Evolutionary conservation across 1,139 yeast species (phyloP).

Genomic region (Meyerozyma sp.): DNA sequence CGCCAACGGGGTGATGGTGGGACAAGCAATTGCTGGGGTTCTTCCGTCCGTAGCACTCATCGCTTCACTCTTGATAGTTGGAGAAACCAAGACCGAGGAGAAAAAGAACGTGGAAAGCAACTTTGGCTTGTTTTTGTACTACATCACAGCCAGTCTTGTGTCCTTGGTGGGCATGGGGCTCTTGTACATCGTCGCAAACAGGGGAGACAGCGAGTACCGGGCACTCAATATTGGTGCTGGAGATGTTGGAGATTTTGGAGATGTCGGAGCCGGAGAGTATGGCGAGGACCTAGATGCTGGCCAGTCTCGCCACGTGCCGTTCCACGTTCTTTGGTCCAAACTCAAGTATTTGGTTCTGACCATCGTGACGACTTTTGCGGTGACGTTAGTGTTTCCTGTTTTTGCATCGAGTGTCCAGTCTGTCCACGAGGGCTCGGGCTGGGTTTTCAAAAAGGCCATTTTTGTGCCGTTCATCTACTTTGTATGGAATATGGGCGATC

Average conservation of each 20-base stretch:
- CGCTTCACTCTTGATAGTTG: slow-evolving; percentile 46
- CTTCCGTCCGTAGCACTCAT: slow-evolving; percentile 78
- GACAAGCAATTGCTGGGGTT: slow-evolving; percentile 92
- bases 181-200: slow-evolving; percentile 26
- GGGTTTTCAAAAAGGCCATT: slow-evolving; percentile 40
- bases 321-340: slow-evolving; percentile 49
- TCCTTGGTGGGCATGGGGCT: slow-evolving; percentile 43
- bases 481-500: slow-evolving; percentile 87
- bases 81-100: slow-evolving; percentile 15
- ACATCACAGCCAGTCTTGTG: slow-evolving; percentile 64
- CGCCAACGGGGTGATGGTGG: slow-evolving; percentile 88
- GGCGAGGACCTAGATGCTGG: slow-evolving; percentile 4
- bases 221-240: slow-evolving; percentile 4
- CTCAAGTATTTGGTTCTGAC: slow-evolving; percentile 61
- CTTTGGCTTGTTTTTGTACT: slow-evolving; percentile 56
- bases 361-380: slow-evolving; percentile 69
- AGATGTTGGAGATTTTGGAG: not conserved
- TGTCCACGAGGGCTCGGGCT: slow-evolving; percentile 27
- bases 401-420: slow-evolving; percentile 74
- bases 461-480: slow-evolving; percentile 76
- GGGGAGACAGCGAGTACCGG: slow-evolving; percentile 12
- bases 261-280: slow-evolving; percentile 4
- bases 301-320: slow-evolving; percentile 36
- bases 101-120: slow-evolving; percentile 30
- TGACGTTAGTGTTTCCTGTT: slow-evolving; percentile 81